Percentiles rank a stretch among this genome's conserved stretches.
Conservation (phyloP, 2,329 filamentous ascomycete genomes). For the Diaporthe destruens region DNA sequence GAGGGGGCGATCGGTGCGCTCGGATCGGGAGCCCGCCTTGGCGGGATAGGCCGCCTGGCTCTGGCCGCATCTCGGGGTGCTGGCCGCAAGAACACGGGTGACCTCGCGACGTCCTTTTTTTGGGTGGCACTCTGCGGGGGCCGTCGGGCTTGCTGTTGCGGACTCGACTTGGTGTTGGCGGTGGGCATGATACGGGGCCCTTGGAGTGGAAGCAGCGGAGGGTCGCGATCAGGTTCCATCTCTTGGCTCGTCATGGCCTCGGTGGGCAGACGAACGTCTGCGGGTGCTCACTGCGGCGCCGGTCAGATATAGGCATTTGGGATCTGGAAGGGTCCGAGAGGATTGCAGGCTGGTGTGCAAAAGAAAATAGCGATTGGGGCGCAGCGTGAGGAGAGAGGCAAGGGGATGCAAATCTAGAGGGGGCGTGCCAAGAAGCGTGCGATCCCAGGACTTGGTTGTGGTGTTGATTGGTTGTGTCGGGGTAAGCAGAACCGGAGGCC, state of each 20-base stretch:
- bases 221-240: constrained; percentile 41
- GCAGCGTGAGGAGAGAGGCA: constrained; percentile 26
- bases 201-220: constrained; percentile 40
- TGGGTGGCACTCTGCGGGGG: constrained; percentile 14
- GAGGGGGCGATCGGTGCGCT: constrained; percentile 25
- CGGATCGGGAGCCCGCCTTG: constrained; percentile 28
- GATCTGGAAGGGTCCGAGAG: background rate
- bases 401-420: constrained; percentile 27
- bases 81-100: constrained; percentile 33
- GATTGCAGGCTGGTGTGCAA: background rate
- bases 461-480: constrained; percentile 13
- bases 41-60: constrained; percentile 34
- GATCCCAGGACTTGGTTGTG: constrained; percentile 19
- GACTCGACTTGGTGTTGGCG: constrained; percentile 16
- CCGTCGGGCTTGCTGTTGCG: constrained; percentile 29
- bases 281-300: constrained; percentile 39
- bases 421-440: constrained; percentile 21
- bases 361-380: background rate
- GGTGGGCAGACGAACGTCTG: constrained; percentile 42
- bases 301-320: constrained; percentile 39
- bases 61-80: constrained; percentile 36
- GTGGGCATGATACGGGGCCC: constrained; percentile 32
- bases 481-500: constrained; percentile 21
- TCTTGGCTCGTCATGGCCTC: constrained; percentile 42
- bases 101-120: constrained; percentile 33